Evolutionary conservation across 257 asterid genomes (phyloP).

Genomic region (Echium plantagineum): DNA sequence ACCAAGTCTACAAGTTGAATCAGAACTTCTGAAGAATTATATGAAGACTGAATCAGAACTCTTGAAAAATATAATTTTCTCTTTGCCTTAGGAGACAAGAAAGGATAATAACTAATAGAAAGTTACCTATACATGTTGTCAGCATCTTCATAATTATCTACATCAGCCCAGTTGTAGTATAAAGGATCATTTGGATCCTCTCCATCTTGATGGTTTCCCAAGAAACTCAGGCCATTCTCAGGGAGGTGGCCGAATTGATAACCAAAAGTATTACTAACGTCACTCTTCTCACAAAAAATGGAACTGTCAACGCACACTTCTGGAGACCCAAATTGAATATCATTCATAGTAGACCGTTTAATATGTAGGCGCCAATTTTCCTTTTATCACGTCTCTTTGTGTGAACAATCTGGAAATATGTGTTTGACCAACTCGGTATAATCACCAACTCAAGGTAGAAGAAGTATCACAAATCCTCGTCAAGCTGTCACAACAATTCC

Average conservation of each 20-base stretch:
- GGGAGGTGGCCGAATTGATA: not conserved
- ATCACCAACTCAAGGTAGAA: not conserved
- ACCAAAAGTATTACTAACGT: not conserved
- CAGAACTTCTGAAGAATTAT: not conserved
- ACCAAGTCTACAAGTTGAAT: not conserved
- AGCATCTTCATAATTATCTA: not conserved
- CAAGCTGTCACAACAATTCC: no score
- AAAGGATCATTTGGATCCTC: not conserved
- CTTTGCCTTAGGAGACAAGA: no score
- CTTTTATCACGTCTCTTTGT: no score
- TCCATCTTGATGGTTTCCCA: not conserved
- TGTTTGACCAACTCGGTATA: no score
- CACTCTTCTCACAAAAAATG: not conserved
- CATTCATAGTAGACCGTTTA: not conserved
- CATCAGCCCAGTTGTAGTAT: not conserved
- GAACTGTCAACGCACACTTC: not conserved
- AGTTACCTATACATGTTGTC: not conserved
- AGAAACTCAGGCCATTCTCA: not conserved
- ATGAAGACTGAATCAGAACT: not conserved
- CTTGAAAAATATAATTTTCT: not conserved
- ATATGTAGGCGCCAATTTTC: no score
- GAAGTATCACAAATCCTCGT: no score
- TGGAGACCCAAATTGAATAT: not conserved
- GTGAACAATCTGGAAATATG: no score
- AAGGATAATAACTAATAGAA: no score